phyloP scores from a whole-genome alignment of 345 rosid species.

The Excoecaria agallocha region DNA sequence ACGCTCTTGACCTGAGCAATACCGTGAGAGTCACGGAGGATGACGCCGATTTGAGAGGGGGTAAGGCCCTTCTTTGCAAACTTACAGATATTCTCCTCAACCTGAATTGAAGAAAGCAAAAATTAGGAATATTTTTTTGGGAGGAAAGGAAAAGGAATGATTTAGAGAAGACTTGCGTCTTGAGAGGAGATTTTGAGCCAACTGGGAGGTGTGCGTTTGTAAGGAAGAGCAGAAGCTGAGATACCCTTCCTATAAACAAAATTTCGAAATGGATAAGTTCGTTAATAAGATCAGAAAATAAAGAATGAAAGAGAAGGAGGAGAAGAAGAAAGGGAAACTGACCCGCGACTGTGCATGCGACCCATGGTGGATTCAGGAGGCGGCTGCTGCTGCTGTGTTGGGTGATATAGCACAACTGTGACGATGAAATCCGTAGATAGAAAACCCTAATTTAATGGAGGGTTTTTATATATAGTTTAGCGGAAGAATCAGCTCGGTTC shows the following conservation, averaged over 20 bases:
- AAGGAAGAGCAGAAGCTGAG: constrained; percentile 81
- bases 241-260: constrained; percentile 57
- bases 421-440: not conserved
- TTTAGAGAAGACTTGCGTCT: constrained; percentile 32
- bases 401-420: not conserved
- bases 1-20: constrained; percentile 68
- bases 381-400: not conserved
- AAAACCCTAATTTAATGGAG: not conserved
- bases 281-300: not conserved
- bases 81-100: constrained; percentile 65
- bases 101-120: constrained; percentile 24
- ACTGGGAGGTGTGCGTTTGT: constrained; percentile 74
- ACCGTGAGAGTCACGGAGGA: constrained; percentile 79
- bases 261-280: not conserved
- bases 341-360: constrained; percentile 87
- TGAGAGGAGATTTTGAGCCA: constrained; percentile 69
- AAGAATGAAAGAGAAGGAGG: not conserved
- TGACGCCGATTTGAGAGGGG: constrained; percentile 76
- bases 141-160: not conserved
- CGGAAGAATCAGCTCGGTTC: no score
- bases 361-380: constrained; percentile 46
- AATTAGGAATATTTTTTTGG: not conserved
- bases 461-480: not conserved
- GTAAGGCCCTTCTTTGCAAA: constrained; percentile 76
- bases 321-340: not conserved